A percentile compares a stretch with the other conserved stretches of the same genome.
Conservation (phyloP, 805 yeast species). For the Millerago galiae region DNA sequence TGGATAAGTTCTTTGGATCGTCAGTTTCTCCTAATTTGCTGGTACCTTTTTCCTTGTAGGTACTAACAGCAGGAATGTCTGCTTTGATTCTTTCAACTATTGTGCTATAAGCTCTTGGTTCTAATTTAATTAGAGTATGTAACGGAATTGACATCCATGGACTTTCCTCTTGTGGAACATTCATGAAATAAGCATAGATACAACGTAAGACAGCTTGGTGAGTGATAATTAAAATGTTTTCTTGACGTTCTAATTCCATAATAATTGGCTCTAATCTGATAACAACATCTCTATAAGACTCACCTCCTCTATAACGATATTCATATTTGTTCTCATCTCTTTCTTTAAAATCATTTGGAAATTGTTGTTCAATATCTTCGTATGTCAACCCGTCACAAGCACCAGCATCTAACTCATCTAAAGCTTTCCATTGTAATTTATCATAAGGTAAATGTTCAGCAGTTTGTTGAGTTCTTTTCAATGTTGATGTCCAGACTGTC, state of each 20-base stretch:
- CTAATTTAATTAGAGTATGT: conserved; percentile 88
- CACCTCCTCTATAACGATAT: conserved; percentile 96
- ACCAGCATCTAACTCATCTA: conserved; percentile 96
- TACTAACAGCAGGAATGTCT: conserved; percentile 94
- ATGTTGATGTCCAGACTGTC: conserved; percentile 94
- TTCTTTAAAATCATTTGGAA: conserved; percentile 93
- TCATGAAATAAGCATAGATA: conserved; percentile 96
- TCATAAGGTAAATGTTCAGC: conserved; percentile 76
- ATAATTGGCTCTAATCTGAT: conserved; percentile 93
- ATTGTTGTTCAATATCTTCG: conserved; percentile 77
- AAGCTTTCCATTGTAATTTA: conserved; percentile 90
- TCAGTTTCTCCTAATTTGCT: conserved; percentile 35
- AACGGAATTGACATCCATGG: conserved; percentile 99
- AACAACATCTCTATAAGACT: conserved; percentile 92
- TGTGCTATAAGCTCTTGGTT: conserved; percentile 92
- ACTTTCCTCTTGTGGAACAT: conserved; percentile 92
- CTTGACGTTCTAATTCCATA: conserved; percentile 97
- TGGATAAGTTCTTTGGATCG: conserved; percentile 17
- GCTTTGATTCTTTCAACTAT: conserved; percentile 87
- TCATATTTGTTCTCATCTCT: conserved; percentile 95
- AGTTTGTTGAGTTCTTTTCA: conserved; percentile 88
- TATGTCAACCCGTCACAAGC: conserved; percentile 96
- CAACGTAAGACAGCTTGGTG: conserved; percentile 98
- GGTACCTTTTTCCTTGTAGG: conserved; percentile 93
- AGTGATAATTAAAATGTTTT: conserved; percentile 89